Evolutionary conservation across 371 early-diverging fungal species (phyloP), one percentile per base, ranked within the genome.

Genomic region (Mortierella sp.): DNA sequence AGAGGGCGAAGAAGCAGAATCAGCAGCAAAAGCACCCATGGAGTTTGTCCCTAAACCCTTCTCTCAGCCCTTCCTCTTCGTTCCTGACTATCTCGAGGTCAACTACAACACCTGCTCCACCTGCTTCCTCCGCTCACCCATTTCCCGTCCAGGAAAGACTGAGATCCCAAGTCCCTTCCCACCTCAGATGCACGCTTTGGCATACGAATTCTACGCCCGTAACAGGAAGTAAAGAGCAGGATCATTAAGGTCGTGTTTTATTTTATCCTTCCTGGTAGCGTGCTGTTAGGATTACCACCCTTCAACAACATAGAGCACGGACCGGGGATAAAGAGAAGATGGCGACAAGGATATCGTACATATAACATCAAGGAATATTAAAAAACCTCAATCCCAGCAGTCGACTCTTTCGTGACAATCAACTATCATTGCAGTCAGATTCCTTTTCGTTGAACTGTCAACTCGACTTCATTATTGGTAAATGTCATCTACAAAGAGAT

Each of bases 51-150:
- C 93, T 11, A 84, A 85, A 28, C 90, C 91, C 15, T 97, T 86
- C 81, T 92, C 93, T 79, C 94, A 94, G 69, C 97, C 97, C n/a
- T 96, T 92, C 87, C 87, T 97, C 88, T 98, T 97, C 79, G 86
- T 94, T 15, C 98, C 98, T 21, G 92, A 94, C 62, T 98, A 98
- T 79, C 92, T 97, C 42, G 97, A 98, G 85, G 97, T 97, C 68
- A 92, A 95, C 84, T 98, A 95, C 84, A 90, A 90, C 72, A 95
- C 94, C 12, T 95, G 95, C 87, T 92, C 93, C 32, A 83, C 89
- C 21, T 90, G 95, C 48, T 95, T 95, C 78, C 81, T 98, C 57
- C 90, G 97, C 58, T 80, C 90, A 34, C 97, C 98, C 27, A 87
- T 94, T 51, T 92, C 94, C 17, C 87, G 94, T 79, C 95, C 97